Evolutionary conservation across 202 grass and related monocot species (phyloP), one percentile per base, ranked within the genome.

Genomic region (Alloteropsis angusta): DNA sequence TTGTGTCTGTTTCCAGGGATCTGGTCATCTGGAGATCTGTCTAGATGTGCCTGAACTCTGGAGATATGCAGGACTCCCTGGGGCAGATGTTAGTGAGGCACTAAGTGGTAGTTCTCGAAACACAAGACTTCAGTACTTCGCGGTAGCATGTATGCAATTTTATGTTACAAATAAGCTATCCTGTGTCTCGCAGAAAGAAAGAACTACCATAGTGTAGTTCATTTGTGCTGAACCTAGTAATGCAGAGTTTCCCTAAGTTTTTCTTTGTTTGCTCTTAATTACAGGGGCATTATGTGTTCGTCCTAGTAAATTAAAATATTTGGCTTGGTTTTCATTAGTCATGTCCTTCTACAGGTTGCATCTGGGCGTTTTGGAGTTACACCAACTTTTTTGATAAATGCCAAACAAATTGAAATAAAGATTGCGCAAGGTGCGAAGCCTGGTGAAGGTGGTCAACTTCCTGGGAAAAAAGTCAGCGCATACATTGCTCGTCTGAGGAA

Each of bases 361-460:
- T 99, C 96, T 85, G 96, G 96, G 22, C 90, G 96, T 76, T 99
- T 99, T 82, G 96, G 96, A 81, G 96, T 99, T 82, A 99, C 96
- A 62, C 96, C 96, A 66, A 99, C 92, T 68, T 99, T 99, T 86
- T 86, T 99, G 83, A 88, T 96, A 60, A 99, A 99, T 86, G 96
- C 90, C 45, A 11, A 85, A 79, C 96, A 99, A 84, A 85, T 99
- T 68, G 96, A 99, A 84, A 99, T 99, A 64, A 96, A 99, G 89
- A 99, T 99, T 82, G 96, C 96, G 53, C 96, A 99, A 93, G 96
- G 96, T 72, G 96, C 96, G 14, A 99, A 99, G 37, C 96, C 96
- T 87, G 96, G 96, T 78, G 96, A 99, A 89, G 96, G 96, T 39
- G 96, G 96, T 44, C 96, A 99, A 66, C 85, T 99, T 72, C 96